phyloP scores from a whole-genome alignment of 306 rosid species.

The Cucumis melo region DNA sequence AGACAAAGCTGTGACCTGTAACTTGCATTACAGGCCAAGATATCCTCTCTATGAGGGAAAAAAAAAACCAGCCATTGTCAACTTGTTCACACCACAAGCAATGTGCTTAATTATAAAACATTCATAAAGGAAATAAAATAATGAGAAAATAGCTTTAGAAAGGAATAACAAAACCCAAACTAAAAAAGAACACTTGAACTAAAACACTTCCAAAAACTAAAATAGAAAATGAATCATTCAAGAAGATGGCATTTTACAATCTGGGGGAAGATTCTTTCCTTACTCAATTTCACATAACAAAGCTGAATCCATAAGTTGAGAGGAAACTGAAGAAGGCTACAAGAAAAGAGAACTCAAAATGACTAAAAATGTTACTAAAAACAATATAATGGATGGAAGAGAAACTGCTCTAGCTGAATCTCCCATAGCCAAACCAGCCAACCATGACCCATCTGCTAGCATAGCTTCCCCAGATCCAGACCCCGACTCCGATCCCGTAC shows the following conservation, averaged over 20 bases:
- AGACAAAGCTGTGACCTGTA: not conserved
- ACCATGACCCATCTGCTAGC: constrained; percentile 67
- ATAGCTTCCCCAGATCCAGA: constrained; percentile 21
- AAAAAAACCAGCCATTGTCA: not conserved
- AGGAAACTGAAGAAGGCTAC: constrained; percentile 8
- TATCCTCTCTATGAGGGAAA: not conserved
- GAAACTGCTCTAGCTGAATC: constrained; percentile 30
- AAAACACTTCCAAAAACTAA: not conserved
- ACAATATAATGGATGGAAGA: constrained; percentile 9
- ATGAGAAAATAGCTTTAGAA: not conserved
- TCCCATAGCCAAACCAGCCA: constrained; percentile 99
- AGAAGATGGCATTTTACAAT: constrained; percentile 4
- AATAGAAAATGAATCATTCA: not conserved
- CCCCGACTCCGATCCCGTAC: not conserved
- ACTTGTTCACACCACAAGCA: not conserved
- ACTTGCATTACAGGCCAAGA: constrained; percentile 7
- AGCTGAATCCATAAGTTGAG: constrained; percentile 10
- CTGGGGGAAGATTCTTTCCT: constrained; percentile 3
- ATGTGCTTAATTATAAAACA: not conserved
- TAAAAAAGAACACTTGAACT: not conserved
- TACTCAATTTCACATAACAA: constrained; percentile 21
- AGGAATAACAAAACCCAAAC: no score
- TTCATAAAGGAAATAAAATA: not conserved
- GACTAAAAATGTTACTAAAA: constrained; percentile 6
- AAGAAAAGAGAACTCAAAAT: constrained; percentile 17